Conservation (phyloP, 345 rosid species). For the Streptanthus diversifolius region DNA sequence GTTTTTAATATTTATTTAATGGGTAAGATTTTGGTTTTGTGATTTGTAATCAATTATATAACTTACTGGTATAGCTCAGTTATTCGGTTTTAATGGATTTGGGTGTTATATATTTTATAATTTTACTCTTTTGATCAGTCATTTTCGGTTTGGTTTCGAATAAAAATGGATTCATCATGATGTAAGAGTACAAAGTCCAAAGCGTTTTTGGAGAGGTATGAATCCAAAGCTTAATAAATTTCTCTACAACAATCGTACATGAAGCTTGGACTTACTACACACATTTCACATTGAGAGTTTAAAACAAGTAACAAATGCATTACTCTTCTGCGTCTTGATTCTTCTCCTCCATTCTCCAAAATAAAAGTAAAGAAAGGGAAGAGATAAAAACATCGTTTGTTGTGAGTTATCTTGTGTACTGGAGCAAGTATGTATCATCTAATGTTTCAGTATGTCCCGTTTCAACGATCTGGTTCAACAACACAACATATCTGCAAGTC, state of each 20-base stretch:
- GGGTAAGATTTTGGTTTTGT: not conserved
- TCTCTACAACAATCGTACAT: conserved; percentile 5
- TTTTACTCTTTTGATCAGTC: too few species aligned
- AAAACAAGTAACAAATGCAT: not conserved
- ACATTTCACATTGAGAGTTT: not conserved
- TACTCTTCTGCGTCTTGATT: not conserved
- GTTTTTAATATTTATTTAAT: not conserved
- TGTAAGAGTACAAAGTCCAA: not conserved
- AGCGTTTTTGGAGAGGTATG: not conserved
- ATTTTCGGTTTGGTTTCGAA: not conserved
- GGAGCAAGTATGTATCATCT: conserved; percentile 65
- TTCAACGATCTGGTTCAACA: conserved; percentile 55
- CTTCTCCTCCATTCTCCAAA: conserved; percentile 14
- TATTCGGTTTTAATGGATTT: too few species aligned
- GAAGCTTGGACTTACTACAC: not conserved
- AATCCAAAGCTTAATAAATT: not conserved
- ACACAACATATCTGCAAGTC: not conserved
- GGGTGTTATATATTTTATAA: too few species aligned
- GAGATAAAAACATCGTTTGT: conserved; percentile 8
- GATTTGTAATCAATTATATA: not conserved
- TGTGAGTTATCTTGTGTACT: conserved; percentile 27
- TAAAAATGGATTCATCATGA: not conserved
- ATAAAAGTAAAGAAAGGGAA: conserved; percentile 6
- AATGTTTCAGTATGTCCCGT: conserved; percentile 42
- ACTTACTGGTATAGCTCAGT: not conserved